Conservation (phyloP, 345 rosid species). For the Noccaea bulbosa region DNA sequence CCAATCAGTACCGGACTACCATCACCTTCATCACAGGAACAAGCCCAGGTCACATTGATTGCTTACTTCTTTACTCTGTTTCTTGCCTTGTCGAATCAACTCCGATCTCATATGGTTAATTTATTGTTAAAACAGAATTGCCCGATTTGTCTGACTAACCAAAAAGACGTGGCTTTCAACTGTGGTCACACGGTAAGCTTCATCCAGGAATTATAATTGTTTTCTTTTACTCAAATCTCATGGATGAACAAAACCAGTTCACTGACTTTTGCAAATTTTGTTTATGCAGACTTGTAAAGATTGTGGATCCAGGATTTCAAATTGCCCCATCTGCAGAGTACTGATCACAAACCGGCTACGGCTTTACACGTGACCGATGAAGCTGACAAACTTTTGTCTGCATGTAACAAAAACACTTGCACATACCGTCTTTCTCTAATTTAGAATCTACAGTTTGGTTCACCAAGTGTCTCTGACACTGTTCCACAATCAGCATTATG, state of each 20-base stretch:
- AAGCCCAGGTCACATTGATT: constrained; percentile 51
- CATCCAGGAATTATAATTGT: constrained; percentile 3
- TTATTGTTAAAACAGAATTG: constrained; percentile 50
- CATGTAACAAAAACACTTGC: constrained; percentile 15
- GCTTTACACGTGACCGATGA: constrained; percentile 50
- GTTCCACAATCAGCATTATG: constrained; percentile 21
- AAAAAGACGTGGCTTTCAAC: constrained; percentile 62
- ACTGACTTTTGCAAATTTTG: neutral
- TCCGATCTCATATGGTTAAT: constrained; percentile 19
- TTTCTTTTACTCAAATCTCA: neutral
- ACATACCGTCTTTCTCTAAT: constrained; percentile 21
- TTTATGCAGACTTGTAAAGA: constrained; percentile 63
- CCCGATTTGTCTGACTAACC: constrained; percentile 67
- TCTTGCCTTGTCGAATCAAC: constrained; percentile 19
- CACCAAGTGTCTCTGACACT: constrained; percentile 5
- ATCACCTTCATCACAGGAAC: constrained; percentile 45
- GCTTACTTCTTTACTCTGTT: constrained; percentile 5
- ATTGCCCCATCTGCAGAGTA: constrained; percentile 71
- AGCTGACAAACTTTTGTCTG: too few relatives aligned
- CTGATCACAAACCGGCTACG: constrained; percentile 55
- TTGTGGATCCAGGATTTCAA: constrained; percentile 55
- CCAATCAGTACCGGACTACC: constrained; percentile 26
- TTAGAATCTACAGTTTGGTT: constrained; percentile 10
- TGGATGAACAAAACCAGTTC: neutral
- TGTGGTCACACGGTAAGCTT: constrained; percentile 82